Percentiles rank a stretch among this genome's conserved stretches.
These are phyloP conservation scores for Athelia sp. DNA, from an alignment of 1,284 basidiomycete species.

Conservation along the genomic window DNA sequence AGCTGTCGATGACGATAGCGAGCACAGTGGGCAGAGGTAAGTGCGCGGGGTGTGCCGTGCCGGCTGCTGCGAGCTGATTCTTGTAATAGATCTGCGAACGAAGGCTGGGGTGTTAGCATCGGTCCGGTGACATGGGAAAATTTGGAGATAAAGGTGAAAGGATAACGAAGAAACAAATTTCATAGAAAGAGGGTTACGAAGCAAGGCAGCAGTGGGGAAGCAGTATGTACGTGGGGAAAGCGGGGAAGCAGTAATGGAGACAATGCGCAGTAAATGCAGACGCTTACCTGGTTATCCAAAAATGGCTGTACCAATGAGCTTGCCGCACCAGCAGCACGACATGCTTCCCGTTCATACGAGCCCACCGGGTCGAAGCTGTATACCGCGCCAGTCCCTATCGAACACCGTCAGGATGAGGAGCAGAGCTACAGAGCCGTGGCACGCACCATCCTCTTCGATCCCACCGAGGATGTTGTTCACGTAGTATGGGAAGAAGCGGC, in stretches of 20 bases:
- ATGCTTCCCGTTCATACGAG: conserved; percentile 91
- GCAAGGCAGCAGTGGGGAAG: conserved; percentile 1
- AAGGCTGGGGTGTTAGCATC: background rate
- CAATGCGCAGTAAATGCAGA: conserved; percentile 10
- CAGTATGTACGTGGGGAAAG: conserved; percentile 13
- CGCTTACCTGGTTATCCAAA: conserved; percentile 92
- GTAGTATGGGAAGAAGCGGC: conserved; percentile 96
- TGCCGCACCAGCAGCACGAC: conserved; percentile 90
- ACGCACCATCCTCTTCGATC: conserved; percentile 90
- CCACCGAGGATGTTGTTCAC: conserved; percentile 94
- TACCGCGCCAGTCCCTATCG: conserved; percentile 82
- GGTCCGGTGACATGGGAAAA: background rate
- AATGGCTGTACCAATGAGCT: conserved; percentile 90
- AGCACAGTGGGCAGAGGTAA: conserved; percentile 79
- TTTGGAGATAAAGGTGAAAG: conserved; percentile 1
- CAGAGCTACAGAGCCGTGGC: conserved; percentile 1
- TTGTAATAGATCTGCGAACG: conserved; percentile 89
- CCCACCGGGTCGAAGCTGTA: conserved; percentile 98
- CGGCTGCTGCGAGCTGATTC: conserved; percentile 75
- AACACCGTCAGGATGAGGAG: background rate
- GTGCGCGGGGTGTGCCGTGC: conserved; percentile 71
- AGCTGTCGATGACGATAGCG: conserved; percentile 86
- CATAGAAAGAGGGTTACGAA: conserved; percentile 1
- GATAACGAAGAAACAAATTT: background rate
- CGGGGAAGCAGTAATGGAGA: conserved; percentile 13